Percentiles rank a stretch among this genome's conserved stretches.
These are phyloP conservation scores for Pleurotus djamor DNA, from an alignment of 768 basidiomycete species.

Conservation along the genomic window DNA sequence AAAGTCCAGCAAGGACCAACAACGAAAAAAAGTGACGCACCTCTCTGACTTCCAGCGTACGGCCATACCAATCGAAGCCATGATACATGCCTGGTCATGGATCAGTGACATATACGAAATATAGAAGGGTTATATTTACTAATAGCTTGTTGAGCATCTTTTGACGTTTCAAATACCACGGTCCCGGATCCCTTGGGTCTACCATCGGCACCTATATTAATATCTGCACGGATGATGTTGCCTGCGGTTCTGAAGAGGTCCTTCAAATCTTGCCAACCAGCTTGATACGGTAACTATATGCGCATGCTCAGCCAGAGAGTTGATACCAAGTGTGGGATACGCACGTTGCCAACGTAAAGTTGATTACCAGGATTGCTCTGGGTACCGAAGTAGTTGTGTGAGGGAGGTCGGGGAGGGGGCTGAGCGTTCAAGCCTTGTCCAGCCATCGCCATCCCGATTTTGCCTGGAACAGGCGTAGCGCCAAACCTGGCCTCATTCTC, in stretches of 20 bases:
- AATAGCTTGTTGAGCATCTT: conserved; percentile 91
- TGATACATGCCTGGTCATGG: conserved; percentile 81
- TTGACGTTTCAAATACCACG: conserved; percentile 89
- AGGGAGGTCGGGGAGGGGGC: conserved; percentile 81
- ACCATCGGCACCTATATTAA: conserved; percentile 91
- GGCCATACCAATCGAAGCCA: conserved; percentile 97
- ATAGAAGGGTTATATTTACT: conserved; percentile 46
- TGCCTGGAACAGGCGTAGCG: conserved; percentile 92
- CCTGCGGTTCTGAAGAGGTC: conserved; percentile 96
- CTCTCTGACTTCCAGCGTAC: conserved; percentile 93
- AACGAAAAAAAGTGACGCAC: conserved; percentile 33
- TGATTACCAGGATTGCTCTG: conserved; percentile 81
- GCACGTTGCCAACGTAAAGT: conserved; percentile 89
- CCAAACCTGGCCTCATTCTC: conserved; percentile 96
- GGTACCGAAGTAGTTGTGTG: conserved; percentile 69
- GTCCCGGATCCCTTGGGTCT: conserved; percentile 97
- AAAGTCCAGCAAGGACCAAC: not conserved
- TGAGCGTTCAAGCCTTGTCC: conserved; percentile 81
- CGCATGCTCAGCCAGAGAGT: not conserved
- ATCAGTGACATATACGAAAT: conserved; percentile 7
- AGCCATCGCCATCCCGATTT: conserved; percentile 95
- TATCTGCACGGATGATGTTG: conserved; percentile 93
- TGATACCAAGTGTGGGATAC: conserved; percentile 17
- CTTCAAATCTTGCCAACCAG: conserved; percentile 99
- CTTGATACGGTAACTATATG: conserved; percentile 85